Evolutionary conservation across 345 rosid genomes (phyloP), one percentile per base, ranked within the genome.

Genomic region (Salix brachista): DNA sequence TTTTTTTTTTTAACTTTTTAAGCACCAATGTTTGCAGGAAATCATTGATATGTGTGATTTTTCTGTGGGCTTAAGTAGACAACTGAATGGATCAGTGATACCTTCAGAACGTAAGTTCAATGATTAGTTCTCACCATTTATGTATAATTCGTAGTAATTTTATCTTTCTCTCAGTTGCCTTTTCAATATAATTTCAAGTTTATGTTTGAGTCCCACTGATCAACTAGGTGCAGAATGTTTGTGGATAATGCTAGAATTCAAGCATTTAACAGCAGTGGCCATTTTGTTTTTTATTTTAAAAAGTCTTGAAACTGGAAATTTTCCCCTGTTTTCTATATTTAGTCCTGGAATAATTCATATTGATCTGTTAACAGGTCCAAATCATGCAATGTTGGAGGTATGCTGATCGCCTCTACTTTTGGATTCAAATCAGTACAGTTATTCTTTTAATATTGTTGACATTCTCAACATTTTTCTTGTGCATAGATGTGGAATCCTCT

Each of bases 11-110:
- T 78, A 36, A 78, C 39, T 73, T 52, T 14, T 9, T 17, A 36
- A 42, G 72, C 18, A 54, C 67, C 65, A 65, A 69, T 34, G 28
- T 83, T 85, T 85, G 84, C 93, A 93, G 99, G 99, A 94, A 89
- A 84, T 96, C 5, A 90, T 96, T 80, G 99, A 96, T 84, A 94
- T 94, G 99, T 96, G 99, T 81, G 98, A 96, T 83, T 96, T 92
- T 82, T 85, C 94, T 69, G 98, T 93, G 83, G 98, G 97, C 75
- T 86, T 93, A 81, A 96, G 99, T 83, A 82, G 98, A 67, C 99
- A 96, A 83, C 93, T 96, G 76, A 94, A 93, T 87, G 99, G 98
- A 72, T 96, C 92, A 0, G 76, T 96, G 42, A 87, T 93, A 73
- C 98, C 99, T 83, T 96, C 99, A 36, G 99, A 96, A 88, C 98